phyloP scores from a whole-genome alignment of 139 green algal genomes.

The Coccomyxa sp. region DNA sequence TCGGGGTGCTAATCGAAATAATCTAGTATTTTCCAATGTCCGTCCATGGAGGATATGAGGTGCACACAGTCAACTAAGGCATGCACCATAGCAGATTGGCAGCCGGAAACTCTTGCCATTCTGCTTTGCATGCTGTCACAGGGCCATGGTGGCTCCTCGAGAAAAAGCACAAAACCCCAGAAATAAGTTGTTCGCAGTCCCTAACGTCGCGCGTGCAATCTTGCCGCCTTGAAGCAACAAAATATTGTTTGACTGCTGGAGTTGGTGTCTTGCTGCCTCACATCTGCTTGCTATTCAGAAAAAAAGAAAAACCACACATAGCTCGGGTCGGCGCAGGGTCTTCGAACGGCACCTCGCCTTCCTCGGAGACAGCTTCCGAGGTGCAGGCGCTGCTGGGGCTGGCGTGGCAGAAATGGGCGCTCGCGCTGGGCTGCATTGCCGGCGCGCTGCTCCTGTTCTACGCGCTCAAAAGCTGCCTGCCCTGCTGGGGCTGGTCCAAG shows the following conservation, averaged over 20 bases:
- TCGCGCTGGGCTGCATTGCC: background rate
- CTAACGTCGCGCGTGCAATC: background rate
- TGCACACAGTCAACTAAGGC: no score
- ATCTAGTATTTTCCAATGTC: background rate
- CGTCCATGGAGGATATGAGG: background rate
- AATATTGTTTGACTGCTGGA: background rate
- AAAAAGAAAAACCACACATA: background rate
- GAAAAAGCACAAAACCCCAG: no score
- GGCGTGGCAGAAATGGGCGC: background rate
- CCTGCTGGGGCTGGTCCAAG: background rate
- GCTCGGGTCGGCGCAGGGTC: background rate
- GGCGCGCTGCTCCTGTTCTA: background rate
- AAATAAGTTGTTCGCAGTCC: background rate
- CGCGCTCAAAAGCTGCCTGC: background rate
- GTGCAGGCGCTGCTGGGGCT: background rate
- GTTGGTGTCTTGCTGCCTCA: background rate
- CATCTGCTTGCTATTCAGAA: background rate
- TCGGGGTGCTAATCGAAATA: background rate
- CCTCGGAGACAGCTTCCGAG: background rate
- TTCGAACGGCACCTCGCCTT: background rate
- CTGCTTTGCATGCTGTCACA: no score
- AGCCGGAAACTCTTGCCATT: no score
- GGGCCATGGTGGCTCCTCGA: no score
- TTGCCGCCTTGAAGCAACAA: background rate
- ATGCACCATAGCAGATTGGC: no score